phyloP scores from a whole-genome alignment of 139 green algal genomes.

The Chlamydomonas schloesseri region DNA sequence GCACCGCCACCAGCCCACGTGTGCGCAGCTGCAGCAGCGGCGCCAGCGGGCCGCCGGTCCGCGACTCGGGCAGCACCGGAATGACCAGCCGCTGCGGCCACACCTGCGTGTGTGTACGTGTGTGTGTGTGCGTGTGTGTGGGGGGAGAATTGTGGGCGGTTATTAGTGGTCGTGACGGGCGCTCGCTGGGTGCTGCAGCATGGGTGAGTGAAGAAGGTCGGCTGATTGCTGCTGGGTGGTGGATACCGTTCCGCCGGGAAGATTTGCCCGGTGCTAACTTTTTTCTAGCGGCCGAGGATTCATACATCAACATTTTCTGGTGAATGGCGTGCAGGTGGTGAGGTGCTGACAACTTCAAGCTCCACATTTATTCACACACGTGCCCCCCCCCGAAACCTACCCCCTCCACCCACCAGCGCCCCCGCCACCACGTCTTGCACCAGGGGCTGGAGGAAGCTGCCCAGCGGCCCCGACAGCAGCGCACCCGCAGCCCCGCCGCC shows the following conservation, averaged over 20 bases:
- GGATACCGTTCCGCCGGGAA: neutral
- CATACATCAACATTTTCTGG: too few relatives aligned
- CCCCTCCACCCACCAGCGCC: conserved; percentile 8
- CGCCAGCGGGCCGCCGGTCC: neutral
- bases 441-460: conserved; percentile 34
- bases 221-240: too few relatives aligned
- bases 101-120: neutral
- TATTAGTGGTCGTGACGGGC: too few relatives aligned
- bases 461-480: neutral
- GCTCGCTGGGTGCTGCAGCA: neutral
- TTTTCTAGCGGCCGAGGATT: too few relatives aligned
- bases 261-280: too few relatives aligned
- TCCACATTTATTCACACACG: neutral
- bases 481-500: neutral
- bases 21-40: conserved; percentile 22
- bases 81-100: conserved; percentile 34
- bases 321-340: too few relatives aligned
- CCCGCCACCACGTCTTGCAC: conserved; percentile 28
- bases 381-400: neutral
- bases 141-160: neutral
- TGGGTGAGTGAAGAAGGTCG: neutral
- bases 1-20: conserved; percentile 29
- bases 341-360: too few relatives aligned
- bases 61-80: conserved; percentile 16
- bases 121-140: too few relatives aligned